Percentiles rank a stretch among this genome's conserved stretches.
phyloP scores from a whole-genome alignment of 2,329 filamentous ascomycete species.

The Emericellopsis cladophorae region DNA sequence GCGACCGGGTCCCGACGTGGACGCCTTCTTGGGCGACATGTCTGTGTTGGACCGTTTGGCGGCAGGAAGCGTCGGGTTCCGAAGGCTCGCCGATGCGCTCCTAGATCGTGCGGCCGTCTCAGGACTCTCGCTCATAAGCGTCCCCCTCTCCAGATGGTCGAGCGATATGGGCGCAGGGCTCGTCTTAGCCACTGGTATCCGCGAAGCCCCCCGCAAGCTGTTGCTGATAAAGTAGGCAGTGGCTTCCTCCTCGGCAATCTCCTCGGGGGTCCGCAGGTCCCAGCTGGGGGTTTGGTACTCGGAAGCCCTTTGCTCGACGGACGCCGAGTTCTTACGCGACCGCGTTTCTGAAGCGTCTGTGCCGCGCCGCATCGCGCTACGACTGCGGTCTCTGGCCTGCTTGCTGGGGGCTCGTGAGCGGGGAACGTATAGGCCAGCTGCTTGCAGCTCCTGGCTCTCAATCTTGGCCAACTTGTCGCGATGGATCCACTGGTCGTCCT shows the following conservation, averaged over 20 bases:
- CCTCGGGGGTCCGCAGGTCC: constrained; percentile 67
- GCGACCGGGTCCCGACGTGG: constrained; percentile 16
- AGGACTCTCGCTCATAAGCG: constrained; percentile 37
- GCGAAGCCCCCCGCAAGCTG: constrained; percentile 52
- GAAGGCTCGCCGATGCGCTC: constrained; percentile 51
- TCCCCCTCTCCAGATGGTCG: constrained; percentile 63
- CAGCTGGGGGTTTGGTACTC: constrained; percentile 39
- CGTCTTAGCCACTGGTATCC: constrained; percentile 74
- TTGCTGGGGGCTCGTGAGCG: constrained; percentile 39
- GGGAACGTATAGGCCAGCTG: constrained; percentile 56
- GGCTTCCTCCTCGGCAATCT: constrained; percentile 52
- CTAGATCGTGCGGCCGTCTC: constrained; percentile 55
- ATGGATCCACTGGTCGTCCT: constrained; percentile 57
- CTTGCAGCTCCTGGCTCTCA: constrained; percentile 68
- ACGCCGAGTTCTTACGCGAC: constrained; percentile 32
- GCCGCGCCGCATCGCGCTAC: constrained; percentile 19
- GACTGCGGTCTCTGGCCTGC: constrained; percentile 23
- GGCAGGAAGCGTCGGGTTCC: constrained; percentile 9
- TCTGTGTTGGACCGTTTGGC: constrained; percentile 33
- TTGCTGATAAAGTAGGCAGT: constrained; percentile 37
- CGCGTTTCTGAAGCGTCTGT: constrained; percentile 17
- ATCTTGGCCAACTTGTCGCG: constrained; percentile 73
- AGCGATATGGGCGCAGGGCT: constrained; percentile 66
- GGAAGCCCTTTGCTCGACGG: constrained; percentile 20
- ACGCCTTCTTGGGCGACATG: constrained; percentile 39